Base-by-base conservation (phyloP, 2,329 filamentous ascomycete species). In the Clonostachys byssicola region DNA sequence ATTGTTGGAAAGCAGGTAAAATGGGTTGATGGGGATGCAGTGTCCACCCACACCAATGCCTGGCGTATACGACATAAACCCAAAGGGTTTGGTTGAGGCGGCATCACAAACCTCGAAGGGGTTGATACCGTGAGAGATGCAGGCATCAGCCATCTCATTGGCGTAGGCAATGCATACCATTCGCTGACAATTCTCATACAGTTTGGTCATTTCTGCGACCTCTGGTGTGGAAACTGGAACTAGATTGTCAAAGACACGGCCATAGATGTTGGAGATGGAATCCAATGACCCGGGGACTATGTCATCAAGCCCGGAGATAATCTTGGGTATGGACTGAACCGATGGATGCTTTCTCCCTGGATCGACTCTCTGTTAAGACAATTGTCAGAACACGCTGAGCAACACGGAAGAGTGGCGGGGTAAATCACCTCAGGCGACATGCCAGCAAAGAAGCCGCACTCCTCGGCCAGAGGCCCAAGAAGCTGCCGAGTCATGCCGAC, bases 131-230 rank as follows among this genome's bases (percentile, higher is more conserved):
- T 72, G 66, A 1, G 59, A 50, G 8, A 58, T 46, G 46, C 75
- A 79, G 7, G 77, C 75, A 51, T 80, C 74, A 2, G 75, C 74
- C 72, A 80, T 78, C 51, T 80, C 77, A 52, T 80, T 80, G 47
- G 70, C 74, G 47, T 75, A 80, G 1, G 77, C 75, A 34, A 78
- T 77, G 54, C 68, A 68, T 12, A 80, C 62, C 71, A 78, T 79
- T 3, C 77, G 67, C 55, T 80, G 75, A 54, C 77, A 81, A 55
- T 80, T 81, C 50, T 80, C 77, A 54, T 78, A 81, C 12, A 81
- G 61, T 60, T 81, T 81, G 51, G 71, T 75, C 74, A 80, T 79
- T 58, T 80, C 77, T 2, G 77, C 77, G 2, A 78, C 75, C 53
- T 81, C 77, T 2, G 77, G 75, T 33, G 59, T 61, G 12, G 73